A percentile compares a stretch with the other conserved stretches of the same genome.
These are phyloP conservation scores for Hevea brasiliensis DNA, from an alignment of 345 rosid genomes.

Conservation along the genomic window DNA sequence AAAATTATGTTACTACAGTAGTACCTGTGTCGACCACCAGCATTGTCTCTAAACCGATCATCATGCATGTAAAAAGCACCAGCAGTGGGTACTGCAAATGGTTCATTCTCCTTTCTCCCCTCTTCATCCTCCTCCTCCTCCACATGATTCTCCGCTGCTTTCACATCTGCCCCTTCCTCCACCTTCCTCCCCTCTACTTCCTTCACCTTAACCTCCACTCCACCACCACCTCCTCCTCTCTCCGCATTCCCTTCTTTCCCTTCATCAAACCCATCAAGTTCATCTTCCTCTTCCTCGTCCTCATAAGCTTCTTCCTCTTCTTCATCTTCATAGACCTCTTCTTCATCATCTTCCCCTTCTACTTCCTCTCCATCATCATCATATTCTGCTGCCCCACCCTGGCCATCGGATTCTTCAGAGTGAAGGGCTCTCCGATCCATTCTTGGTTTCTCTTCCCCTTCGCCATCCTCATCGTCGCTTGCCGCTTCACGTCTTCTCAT, in stretches of 20 bases:
- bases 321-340: conserved; percentile 36
- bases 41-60: conserved; percentile 75
- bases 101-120: conserved; percentile 73
- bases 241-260: conserved; percentile 31
- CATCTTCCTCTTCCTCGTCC: conserved; percentile 41
- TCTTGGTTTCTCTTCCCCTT: conserved; percentile 25
- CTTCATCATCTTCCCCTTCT: conserved; percentile 40
- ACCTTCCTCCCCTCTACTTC: conserved; percentile 28
- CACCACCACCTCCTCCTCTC: conserved; percentile 17
- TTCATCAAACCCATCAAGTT: conserved; percentile 30
- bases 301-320: conserved; percentile 36
- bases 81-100: conserved; percentile 91
- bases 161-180: conserved; percentile 30
- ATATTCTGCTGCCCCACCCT: conserved; percentile 62
- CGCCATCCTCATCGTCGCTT: conserved; percentile 85
- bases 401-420: conserved; percentile 69
- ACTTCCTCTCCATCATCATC: conserved; percentile 49
- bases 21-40: conserved; percentile 65
- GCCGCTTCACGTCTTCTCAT: conserved; percentile 74
- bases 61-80: conserved; percentile 99
- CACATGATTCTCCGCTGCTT: conserved; percentile 17
- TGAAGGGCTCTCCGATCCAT: conserved; percentile 46
- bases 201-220: conserved; percentile 21
- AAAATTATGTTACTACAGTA: background rate
- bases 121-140: conserved; percentile 38